These are phyloP conservation scores for Phyllosticta citribraziliensis DNA, from an alignment of 2,329 filamentous ascomycete species.

Conservation along the genomic window DNA sequence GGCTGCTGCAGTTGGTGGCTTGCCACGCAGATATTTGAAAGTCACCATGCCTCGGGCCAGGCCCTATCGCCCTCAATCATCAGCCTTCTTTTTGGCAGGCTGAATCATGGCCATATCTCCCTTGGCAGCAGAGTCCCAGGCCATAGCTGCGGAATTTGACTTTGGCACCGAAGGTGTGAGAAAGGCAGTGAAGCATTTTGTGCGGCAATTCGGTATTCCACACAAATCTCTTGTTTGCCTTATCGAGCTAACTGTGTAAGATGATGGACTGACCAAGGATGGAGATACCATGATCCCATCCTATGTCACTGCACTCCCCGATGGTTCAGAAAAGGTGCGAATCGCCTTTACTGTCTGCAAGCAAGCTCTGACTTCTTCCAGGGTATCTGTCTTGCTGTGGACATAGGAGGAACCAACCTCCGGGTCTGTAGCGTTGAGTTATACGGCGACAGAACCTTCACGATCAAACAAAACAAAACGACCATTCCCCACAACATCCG, in stretches of 20 bases:
- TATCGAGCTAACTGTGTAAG: neutral
- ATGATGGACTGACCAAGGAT: slow-evolving; percentile 3
- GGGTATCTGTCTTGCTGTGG: slow-evolving; percentile 78
- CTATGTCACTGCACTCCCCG: neutral
- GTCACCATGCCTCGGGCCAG: neutral
- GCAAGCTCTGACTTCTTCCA: slow-evolving; percentile 30
- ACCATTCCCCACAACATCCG: slow-evolving; percentile 89
- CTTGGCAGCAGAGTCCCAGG: slow-evolving; percentile 1
- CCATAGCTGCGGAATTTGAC: slow-evolving; percentile 3
- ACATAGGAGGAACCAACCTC: slow-evolving; percentile 94
- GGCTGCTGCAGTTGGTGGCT: neutral
- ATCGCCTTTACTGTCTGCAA: neutral
- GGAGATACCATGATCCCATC: slow-evolving; percentile 8
- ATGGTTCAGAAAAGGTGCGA: slow-evolving; percentile 4
- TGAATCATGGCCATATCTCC: neutral
- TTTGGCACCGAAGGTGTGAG: slow-evolving; percentile 1
- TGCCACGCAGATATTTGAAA: neutral
- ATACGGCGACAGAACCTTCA: slow-evolving; percentile 51
- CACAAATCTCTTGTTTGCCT: neutral
- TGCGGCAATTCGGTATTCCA: slow-evolving; percentile 3
- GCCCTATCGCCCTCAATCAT: neutral
- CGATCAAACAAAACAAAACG: slow-evolving; percentile 90
- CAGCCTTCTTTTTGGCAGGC: neutral
- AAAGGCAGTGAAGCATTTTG: slow-evolving; percentile 2
- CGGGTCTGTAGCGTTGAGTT: slow-evolving; percentile 89